Evolutionary conservation across 371 early-diverging fungal genomes (phyloP).

Genomic region (Quaeritorhiza haematococci): DNA sequence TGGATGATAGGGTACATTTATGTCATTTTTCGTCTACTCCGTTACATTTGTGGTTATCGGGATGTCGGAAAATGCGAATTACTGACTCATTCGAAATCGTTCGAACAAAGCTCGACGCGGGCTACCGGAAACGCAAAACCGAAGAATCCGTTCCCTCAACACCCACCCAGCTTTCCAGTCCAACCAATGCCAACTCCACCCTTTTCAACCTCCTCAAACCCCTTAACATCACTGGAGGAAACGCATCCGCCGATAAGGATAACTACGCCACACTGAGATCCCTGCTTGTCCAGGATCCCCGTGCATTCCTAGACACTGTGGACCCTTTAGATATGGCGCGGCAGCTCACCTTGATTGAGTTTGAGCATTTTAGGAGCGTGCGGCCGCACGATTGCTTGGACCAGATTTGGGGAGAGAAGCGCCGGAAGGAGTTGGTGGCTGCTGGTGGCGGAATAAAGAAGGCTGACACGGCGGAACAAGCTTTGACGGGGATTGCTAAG

Average conservation of each 20-base stretch:
- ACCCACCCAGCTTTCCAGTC: neutral
- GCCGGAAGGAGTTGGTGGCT: slow-evolving; percentile 33
- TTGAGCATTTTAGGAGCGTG: slow-evolving; percentile 28
- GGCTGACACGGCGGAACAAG: slow-evolving; percentile 7
- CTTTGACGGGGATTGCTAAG: slow-evolving; percentile 24
- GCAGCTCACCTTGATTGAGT: slow-evolving; percentile 45
- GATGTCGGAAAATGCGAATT: too few relatives aligned
- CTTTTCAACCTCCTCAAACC: neutral
- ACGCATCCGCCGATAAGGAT: slow-evolving; percentile 2
- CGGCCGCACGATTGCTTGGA: slow-evolving; percentile 43
- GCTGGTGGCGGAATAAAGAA: slow-evolving; percentile 7
- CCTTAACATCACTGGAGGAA: neutral
- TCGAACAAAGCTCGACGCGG: slow-evolving; percentile 6
- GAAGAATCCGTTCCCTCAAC: neutral
- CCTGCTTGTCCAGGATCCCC: slow-evolving; percentile 1
- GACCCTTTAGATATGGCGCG: slow-evolving; percentile 49
- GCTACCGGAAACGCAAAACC: neutral
- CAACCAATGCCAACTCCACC: neutral
- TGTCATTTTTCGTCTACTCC: too few relatives aligned
- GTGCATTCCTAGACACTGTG: slow-evolving; percentile 33
- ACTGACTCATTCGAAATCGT: slow-evolving; percentile 1
- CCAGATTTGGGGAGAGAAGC: slow-evolving; percentile 44
- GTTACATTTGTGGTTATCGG: too few relatives aligned
- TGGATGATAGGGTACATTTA: slow-evolving; percentile 34
- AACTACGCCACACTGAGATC: neutral